Evolutionary conservation across 139 green algal genomes (phyloP).

Genomic region (Gonium pectorale): DNA sequence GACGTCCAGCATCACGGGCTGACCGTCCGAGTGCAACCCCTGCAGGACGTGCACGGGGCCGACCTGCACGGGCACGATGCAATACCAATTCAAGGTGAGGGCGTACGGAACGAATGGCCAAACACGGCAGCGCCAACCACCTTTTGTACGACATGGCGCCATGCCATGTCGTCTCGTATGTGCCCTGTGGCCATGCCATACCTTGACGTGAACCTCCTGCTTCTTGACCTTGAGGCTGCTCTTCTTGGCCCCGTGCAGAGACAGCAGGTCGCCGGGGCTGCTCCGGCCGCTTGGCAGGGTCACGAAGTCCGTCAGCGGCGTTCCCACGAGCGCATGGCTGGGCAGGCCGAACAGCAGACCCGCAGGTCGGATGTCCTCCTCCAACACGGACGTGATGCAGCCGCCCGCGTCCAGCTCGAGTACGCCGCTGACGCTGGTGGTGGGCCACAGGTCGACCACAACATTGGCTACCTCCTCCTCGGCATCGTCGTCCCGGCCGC

Average conservation of each 20-base stretch:
- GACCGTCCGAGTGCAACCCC: neutral
- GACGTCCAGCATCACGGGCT: neutral
- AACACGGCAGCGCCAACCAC: too few species aligned
- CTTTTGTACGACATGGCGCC: too few species aligned
- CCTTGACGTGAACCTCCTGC: neutral
- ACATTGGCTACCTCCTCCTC: neutral
- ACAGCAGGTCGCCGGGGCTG: neutral
- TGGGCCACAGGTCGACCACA: slow-evolving; percentile 21
- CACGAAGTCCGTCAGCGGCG: neutral
- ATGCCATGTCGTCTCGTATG: too few species aligned
- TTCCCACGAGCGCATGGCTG: neutral
- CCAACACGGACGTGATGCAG: neutral
- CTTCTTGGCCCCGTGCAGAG: slow-evolving; percentile 19
- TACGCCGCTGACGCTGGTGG: neutral
- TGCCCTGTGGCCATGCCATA: neutral
- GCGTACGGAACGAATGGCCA: too few species aligned
- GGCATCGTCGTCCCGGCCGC: neutral
- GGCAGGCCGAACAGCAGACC: slow-evolving; percentile 32
- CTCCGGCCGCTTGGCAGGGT: neutral
- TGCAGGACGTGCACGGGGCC: slow-evolving; percentile 1
- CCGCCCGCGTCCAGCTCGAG: neutral
- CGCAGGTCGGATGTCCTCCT: slow-evolving; percentile 13
- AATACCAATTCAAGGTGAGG: too few species aligned
- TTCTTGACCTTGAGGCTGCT: slow-evolving; percentile 28
- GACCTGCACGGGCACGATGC: neutral